A percentile compares a stretch with the other conserved stretches of the same genome.
Evolutionary conservation across 129 eudicot genomes (phyloP).

Genomic region (Flaveria trinervia): DNA sequence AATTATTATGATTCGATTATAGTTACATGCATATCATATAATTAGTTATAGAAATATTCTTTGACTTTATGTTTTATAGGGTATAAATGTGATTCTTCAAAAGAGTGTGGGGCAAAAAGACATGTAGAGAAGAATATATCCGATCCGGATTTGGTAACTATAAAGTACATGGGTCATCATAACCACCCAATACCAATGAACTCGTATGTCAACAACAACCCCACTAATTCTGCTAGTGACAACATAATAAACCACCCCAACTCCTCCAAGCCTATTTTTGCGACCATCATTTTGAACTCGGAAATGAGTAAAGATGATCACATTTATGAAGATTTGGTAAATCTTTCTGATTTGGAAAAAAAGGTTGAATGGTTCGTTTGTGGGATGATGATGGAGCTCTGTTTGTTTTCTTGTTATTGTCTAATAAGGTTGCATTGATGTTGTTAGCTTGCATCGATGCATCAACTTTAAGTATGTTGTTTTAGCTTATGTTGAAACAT

Average conservation of each 20-base stretch:
- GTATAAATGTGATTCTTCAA: conserved; percentile 73
- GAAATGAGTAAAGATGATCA: not conserved
- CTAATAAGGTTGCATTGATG: conserved; percentile 3
- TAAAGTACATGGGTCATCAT: conserved; percentile 65
- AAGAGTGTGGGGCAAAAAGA: conserved; percentile 77
- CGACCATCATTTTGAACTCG: not conserved
- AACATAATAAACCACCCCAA: not conserved
- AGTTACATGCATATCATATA: too few relatives aligned
- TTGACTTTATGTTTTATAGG: conserved; percentile 36
- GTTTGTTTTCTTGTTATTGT: not conserved
- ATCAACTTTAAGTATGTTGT: not conserved
- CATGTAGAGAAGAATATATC: conserved; percentile 69
- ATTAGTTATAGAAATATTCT: too few relatives aligned
- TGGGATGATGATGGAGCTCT: not conserved
- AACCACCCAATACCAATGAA: conserved; percentile 63
- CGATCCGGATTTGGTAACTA: conserved; percentile 58
- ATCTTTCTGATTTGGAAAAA: not conserved
- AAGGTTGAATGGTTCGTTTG: not conserved
- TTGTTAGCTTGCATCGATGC: not conserved
- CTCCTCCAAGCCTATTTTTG: not conserved
- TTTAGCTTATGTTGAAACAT: not conserved
- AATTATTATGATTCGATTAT: too few relatives aligned
- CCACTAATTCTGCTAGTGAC: not conserved
- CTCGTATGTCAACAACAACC: not conserved
- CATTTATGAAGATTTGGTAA: conserved; percentile 14